phyloP scores from a whole-genome alignment of 2,329 filamentous ascomycete genomes.

The Sporothrix dimorphospora region DNA sequence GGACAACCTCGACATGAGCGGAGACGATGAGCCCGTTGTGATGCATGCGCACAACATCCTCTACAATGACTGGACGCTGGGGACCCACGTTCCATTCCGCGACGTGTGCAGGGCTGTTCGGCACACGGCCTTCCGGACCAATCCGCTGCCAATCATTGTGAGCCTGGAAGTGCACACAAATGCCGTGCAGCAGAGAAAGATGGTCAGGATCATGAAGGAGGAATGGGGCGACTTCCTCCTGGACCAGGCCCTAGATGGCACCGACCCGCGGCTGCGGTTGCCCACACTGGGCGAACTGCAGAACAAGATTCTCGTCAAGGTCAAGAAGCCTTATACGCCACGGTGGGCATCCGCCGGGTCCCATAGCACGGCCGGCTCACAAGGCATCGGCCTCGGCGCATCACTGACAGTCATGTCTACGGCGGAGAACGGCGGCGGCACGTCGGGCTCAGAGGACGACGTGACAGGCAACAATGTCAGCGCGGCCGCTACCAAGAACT shows the following conservation, averaged over 20 bases:
- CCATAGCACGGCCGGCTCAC: conserved; percentile 38
- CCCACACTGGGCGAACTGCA: conserved; percentile 72
- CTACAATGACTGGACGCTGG: conserved; percentile 69
- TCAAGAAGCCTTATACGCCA: conserved; percentile 60
- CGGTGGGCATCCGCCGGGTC: neutral
- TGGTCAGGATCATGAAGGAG: conserved; percentile 93
- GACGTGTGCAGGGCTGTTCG: conserved; percentile 81
- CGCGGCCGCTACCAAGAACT: conserved; percentile 35
- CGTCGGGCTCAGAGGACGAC: conserved; percentile 52
- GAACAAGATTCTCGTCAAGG: conserved; percentile 82
- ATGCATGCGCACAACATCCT: conserved; percentile 60
- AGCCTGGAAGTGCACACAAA: conserved; percentile 90
- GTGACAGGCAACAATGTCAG: conserved; percentile 29
- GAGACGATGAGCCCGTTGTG: conserved; percentile 72
- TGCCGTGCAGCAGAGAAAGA: conserved; percentile 80
- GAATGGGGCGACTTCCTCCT: conserved; percentile 79
- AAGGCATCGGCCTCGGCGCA: conserved; percentile 34
- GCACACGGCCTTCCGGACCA: conserved; percentile 75
- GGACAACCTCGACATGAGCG: conserved; percentile 31
- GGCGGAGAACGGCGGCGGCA: conserved; percentile 40
- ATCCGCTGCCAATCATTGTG: conserved; percentile 81
- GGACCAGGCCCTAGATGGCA: conserved; percentile 56
- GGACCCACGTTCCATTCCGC: conserved; percentile 82
- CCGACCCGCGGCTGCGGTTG: conserved; percentile 58
- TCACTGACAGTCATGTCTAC: conserved; percentile 39